These are phyloP conservation scores for Ophiostoma pallidulum DNA, from an alignment of 2,329 filamentous ascomycete genomes.

Conservation along the genomic window DNA sequence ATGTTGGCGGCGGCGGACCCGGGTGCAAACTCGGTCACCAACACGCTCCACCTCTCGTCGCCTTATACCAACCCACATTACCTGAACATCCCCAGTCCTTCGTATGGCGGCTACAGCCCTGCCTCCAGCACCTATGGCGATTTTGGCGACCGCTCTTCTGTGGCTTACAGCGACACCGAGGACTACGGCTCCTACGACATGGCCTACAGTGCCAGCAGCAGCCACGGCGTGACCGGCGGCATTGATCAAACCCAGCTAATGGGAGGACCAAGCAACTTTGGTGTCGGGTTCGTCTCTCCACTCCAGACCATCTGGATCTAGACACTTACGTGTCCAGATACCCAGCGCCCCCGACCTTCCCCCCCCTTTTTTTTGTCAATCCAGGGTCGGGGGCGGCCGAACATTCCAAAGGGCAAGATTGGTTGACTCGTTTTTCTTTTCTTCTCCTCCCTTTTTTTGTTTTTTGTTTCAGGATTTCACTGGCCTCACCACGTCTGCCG, in stretches of 20 bases:
- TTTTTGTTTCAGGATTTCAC: constrained; percentile 27
- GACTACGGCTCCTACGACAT: constrained; percentile 44
- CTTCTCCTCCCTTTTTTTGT: constrained; percentile 27
- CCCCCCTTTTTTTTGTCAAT: background rate
- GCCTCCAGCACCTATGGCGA: constrained; percentile 49
- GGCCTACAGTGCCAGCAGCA: constrained; percentile 29
- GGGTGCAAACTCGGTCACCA: constrained; percentile 37
- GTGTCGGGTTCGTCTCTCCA: constrained; percentile 55
- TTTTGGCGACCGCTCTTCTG: constrained; percentile 32
- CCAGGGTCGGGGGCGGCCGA: constrained; percentile 2
- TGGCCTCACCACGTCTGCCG: constrained; percentile 11
- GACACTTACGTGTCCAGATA: constrained; percentile 22
- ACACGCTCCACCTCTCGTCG: constrained; percentile 47
- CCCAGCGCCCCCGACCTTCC: constrained; percentile 11
- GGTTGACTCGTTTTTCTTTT: constrained; percentile 42
- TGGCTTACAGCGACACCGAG: constrained; percentile 53
- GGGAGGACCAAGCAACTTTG: constrained; percentile 38
- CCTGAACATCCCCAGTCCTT: constrained; percentile 53
- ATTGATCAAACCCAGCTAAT: constrained; percentile 35
- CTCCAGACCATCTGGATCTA: constrained; percentile 54
- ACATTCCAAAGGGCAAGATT: constrained; percentile 28
- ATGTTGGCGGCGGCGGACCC: constrained; percentile 40
- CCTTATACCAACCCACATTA: constrained; percentile 47
- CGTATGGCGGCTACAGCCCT: constrained; percentile 51
- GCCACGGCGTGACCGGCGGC: constrained; percentile 6